Base-by-base conservation (phyloP, 2,329 filamentous ascomycete species). In the Zalaria obscura region DNA sequence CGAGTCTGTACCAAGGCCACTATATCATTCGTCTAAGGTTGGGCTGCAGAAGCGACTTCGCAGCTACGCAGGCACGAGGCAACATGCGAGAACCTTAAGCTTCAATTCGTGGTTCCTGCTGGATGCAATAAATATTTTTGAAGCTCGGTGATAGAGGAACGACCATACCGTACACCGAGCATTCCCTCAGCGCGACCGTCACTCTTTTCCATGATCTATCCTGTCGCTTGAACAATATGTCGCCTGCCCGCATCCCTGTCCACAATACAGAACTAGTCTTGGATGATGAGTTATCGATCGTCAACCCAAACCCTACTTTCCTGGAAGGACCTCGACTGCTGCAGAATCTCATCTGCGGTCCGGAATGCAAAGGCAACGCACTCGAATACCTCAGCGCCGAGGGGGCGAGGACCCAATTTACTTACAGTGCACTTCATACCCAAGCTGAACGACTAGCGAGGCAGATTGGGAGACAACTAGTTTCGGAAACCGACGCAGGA, bases 361-460 rank as follows among this genome's bases (percentile, higher is more conserved):
- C 61, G 31, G 45, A 57, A n/a, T 46, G 53, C 25, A 50, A 59
- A 36, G 50, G 54, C 4, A 59, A 60, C 34, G 82, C 83, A 5
- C 70, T 88, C 46, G 80, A 87, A 43, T 83, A 77, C 53, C 65
- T 76, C 27, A 61, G 66, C 44, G 50, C 64, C 36, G 63, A 72
- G 48, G 70, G 67, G 27, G 54, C 53, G 27, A 62, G 62, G 27
- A 60, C 58, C 6, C 61, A 54, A 1, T 55, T 83, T 35, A 75
- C 77, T 0, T 93, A 88, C 54, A 42, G 55, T 6, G 60, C 77
- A 35, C 63, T 91, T 25, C 77, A 88, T 53, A 49, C 55, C 27
- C 62, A 68, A 27, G 75, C 81, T 6, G 62, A 74, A 39, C 51
- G 50, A 3, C 60, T 87, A 31, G 77, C 81, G 10, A 51, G 57